phyloP scores from a whole-genome alignment of 2,329 filamentous ascomycete species.

The Keithomyces neogunnii region DNA sequence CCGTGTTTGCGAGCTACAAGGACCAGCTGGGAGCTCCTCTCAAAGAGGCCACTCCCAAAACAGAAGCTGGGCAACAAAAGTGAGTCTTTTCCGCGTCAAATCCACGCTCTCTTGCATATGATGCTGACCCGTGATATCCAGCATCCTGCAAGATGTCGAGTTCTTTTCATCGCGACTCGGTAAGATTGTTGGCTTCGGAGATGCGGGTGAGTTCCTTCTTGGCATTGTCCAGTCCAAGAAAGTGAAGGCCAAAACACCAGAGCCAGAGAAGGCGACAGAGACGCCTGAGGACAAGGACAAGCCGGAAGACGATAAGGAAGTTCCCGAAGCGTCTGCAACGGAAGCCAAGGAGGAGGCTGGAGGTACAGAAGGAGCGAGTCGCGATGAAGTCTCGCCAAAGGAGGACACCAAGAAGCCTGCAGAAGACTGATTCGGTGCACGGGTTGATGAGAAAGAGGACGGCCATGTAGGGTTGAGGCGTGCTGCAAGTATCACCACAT shows the following conservation, averaged over 20 bases:
- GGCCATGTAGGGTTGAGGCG: too few relatives aligned
- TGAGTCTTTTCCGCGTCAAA: conserved; percentile 30
- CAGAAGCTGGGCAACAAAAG: conserved; percentile 62
- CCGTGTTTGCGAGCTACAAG: conserved; percentile 75
- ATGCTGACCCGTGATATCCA: conserved; percentile 22
- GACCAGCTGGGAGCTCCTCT: conserved; percentile 70
- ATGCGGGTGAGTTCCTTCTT: conserved; percentile 61
- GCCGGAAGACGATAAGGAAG: conserved; percentile 2
- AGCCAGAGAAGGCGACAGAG: conserved; percentile 6
- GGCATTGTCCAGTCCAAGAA: conserved; percentile 56
- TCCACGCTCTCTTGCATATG: neutral
- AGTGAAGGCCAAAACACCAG: conserved; percentile 18
- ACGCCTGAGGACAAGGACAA: conserved; percentile 11
- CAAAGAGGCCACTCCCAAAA: conserved; percentile 54
- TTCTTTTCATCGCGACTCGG: conserved; percentile 62
- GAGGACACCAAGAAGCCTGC: neutral
- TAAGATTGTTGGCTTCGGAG: conserved; percentile 71
- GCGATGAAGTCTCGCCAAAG: too few relatives aligned
- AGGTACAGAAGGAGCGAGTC: neutral
- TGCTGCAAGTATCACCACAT: too few relatives aligned
- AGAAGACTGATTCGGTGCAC: neutral
- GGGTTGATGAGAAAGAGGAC: too few relatives aligned
- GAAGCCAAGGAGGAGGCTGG: neutral
- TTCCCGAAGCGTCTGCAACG: neutral
- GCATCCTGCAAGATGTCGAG: conserved; percentile 69